A percentile compares a stretch with the other conserved stretches of the same genome.
Evolutionary conservation across 2,329 filamentous ascomycete species (phyloP).

Genomic region (Cylindrodendrum hubeiense): DNA sequence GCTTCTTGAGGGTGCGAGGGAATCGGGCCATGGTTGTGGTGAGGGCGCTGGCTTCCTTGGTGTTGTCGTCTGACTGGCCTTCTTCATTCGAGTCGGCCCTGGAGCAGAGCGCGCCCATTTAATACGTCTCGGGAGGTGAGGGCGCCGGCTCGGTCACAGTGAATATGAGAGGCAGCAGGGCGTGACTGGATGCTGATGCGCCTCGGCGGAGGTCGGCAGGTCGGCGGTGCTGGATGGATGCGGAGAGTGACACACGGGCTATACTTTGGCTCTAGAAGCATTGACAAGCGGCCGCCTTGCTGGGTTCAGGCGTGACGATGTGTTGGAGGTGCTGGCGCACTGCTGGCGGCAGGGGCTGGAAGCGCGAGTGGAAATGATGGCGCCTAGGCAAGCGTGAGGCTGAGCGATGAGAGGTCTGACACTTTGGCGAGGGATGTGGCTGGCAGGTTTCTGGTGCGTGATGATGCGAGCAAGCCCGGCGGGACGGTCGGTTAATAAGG

Average conservation of each 20-base stretch:
- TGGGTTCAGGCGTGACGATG: not conserved
- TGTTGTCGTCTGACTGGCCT: constrained; percentile 5
- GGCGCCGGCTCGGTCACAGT: too few relatives aligned
- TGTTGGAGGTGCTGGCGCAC: not conserved
- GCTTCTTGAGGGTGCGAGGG: constrained; percentile 22
- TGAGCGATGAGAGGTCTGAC: not conserved
- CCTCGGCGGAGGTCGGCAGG: too few relatives aligned
- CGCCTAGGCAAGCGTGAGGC: not conserved
- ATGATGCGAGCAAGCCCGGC: not conserved
- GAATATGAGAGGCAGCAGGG: not conserved
- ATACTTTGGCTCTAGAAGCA: not conserved
- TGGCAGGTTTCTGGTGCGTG: not conserved
- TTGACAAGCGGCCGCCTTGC: not conserved
- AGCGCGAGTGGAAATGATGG: not conserved
- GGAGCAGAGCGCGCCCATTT: constrained; percentile 46
- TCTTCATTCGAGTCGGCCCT: constrained; percentile 28
- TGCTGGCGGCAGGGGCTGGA: not conserved
- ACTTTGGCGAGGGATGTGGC: not conserved
- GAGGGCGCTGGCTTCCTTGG: constrained; percentile 23
- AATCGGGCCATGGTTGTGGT: constrained; percentile 30
- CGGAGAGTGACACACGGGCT: not conserved
- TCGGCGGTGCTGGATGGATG: not conserved
- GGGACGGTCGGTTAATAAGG: not conserved
- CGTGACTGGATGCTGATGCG: not conserved
- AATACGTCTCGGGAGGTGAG: constrained; percentile 7